Base-by-base conservation (phyloP, 1,284 basidiomycete genomes). In the Rhizoctonia solani region DNA sequence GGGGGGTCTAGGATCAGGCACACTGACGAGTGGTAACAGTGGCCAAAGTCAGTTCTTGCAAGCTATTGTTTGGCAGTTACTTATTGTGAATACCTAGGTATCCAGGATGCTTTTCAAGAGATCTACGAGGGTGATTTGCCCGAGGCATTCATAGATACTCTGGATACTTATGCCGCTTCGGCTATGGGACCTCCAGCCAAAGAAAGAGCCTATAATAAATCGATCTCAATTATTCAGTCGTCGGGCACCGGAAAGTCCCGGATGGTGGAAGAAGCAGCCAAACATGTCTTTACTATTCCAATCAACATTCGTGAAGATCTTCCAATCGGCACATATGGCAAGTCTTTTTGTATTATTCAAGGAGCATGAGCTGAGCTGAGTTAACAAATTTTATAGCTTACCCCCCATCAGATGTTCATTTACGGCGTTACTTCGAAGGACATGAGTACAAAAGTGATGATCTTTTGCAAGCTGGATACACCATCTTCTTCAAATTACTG, bases 171-270 rank as follows among this genome's bases (percentile, higher is more conserved):
- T n/a, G n/a, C n/a, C n/a, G n/a, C n/a, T n/a, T n/a, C n/a, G n/a
- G n/a, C n/a, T n/a, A n/a, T n/a, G n/a, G n/a, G n/a, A n/a, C n/a
- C n/a, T n/a, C n/a, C n/a, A n/a, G n/a, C n/a, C n/a, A n/a, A n/a
- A n/a, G n/a, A n/a, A n/a, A n/a, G 29, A 13, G 30, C 52, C 39
- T 54, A 54, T 19, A 23, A 54, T 19, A 34, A 11, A 34, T 54
- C 54, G 5, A 55, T 55, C 11, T 41, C 54, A 13, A 39, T 42
- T 8, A 27, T 55, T 11, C 54, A 55, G 37, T 55, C 54, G 21
- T 55, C 54, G 13, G 54, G 54, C 3, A 55, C 25, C 19, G 37
- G 54, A 1, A 55, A 55, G 37, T 55, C 54, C 16, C n/a, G 54
- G 4, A 55, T 55, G 54, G 37, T 34, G 5, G 13, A 55, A 25